Conservation (phyloP, 345 rosid genomes). For the Hibiscus tridactylites region DNA sequence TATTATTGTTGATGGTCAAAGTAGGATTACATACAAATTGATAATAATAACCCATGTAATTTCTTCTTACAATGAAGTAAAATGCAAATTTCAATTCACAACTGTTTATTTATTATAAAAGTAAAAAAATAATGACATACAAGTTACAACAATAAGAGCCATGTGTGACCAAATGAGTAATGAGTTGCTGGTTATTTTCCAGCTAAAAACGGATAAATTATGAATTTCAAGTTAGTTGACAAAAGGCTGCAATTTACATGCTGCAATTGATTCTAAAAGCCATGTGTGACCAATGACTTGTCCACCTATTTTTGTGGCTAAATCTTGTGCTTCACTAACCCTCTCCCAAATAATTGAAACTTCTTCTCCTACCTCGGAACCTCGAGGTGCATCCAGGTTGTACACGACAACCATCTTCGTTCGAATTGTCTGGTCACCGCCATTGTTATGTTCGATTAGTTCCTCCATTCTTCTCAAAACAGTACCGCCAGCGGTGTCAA, state of each 20-base stretch:
- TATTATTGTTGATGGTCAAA: no score
- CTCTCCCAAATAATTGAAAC: slow-evolving; percentile 64
- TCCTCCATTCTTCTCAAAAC: slow-evolving; percentile 35
- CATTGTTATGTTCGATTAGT: slow-evolving; percentile 15
- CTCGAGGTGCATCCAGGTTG: slow-evolving; percentile 46
- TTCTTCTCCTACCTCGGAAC: slow-evolving; percentile 59
- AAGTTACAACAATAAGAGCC: no score
- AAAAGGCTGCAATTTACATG: slow-evolving; percentile 40
- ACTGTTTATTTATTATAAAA: no score
- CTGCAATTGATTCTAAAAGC: slow-evolving; percentile 78
- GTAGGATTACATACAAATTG: no score
- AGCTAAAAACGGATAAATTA: neutral
- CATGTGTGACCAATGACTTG: slow-evolving; percentile 58
- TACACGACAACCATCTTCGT: slow-evolving; percentile 43
- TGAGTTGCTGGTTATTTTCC: no score
- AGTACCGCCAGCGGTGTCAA: slow-evolving; percentile 56
- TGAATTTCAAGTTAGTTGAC: slow-evolving; percentile 8
- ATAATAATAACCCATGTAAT: no score
- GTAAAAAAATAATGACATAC: no score
- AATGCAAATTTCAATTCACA: no score
- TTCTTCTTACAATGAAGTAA: no score
- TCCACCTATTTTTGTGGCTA: slow-evolving; percentile 38
- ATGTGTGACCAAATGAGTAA: no score
- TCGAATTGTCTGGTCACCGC: slow-evolving; percentile 2
- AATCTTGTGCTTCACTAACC: slow-evolving; percentile 52